Evolutionary conservation across 2,329 filamentous ascomycete species (phyloP).

Genomic region (Arthrinium phaeospermum): DNA sequence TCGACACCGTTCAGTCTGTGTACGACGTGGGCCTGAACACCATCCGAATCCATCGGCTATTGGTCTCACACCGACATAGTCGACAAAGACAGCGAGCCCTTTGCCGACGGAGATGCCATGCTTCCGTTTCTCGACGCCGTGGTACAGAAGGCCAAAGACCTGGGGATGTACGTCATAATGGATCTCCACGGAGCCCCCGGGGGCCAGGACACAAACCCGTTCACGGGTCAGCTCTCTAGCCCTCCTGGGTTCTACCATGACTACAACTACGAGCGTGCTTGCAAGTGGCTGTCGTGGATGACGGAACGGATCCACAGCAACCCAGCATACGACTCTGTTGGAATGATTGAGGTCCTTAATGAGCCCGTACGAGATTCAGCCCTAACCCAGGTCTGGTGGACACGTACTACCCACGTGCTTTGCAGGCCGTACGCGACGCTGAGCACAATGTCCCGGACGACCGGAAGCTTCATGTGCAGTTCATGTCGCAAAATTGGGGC

Average conservation of each 20-base stretch:
- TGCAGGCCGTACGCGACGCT: constrained; percentile 45
- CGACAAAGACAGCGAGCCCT: constrained; percentile 52
- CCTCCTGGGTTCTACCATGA: constrained; percentile 50
- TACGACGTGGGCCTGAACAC: constrained; percentile 56
- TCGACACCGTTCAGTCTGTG: constrained; percentile 56
- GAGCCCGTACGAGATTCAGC: constrained; percentile 48
- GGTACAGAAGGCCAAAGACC: constrained; percentile 40
- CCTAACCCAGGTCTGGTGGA: constrained; percentile 37
- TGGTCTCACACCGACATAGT: constrained; percentile 59
- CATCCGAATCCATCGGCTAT: constrained; percentile 60
- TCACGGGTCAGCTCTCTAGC: constrained; percentile 39
- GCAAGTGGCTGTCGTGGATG: constrained; percentile 52
- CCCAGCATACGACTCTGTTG: constrained; percentile 45
- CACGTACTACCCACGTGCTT: constrained; percentile 49
- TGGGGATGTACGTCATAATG: constrained; percentile 51
- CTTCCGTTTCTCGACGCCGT: constrained; percentile 46
- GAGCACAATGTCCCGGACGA: constrained; percentile 43
- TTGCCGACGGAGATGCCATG: constrained; percentile 50
- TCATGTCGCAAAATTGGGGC: constrained; percentile 51
- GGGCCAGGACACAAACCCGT: constrained; percentile 46
- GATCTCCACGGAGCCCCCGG: constrained; percentile 50
- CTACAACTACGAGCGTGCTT: constrained; percentile 52
- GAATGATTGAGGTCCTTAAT: constrained; percentile 55
- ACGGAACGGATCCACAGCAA: constrained; percentile 48
- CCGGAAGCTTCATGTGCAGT: constrained; percentile 49